phyloP scores from a whole-genome alignment of 2,329 filamentous ascomycete genomes.

The Aspergillus pseudoglaucus region DNA sequence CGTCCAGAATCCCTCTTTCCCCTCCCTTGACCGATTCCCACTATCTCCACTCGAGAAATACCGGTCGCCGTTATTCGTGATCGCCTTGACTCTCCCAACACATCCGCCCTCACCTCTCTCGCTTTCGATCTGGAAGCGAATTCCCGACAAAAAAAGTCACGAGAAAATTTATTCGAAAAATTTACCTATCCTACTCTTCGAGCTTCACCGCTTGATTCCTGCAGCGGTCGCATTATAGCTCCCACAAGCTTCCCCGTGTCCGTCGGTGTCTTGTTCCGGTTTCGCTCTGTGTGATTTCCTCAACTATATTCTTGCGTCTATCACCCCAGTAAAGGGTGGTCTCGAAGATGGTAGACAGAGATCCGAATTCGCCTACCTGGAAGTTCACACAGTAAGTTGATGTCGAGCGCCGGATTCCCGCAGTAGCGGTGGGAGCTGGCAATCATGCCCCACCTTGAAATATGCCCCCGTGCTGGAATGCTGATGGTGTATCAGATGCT shows the following conservation, averaged over 20 bases:
- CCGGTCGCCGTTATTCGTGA: constrained; percentile 3
- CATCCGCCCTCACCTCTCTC: constrained; percentile 6
- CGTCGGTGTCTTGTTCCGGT: constrained; percentile 7
- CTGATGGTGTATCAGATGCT: constrained; percentile 61
- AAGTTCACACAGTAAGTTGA: constrained; percentile 95
- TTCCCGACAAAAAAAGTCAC: constrained; percentile 5
- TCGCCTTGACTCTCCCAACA: constrained; percentile 4
- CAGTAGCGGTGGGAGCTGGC: background rate
- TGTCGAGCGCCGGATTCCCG: background rate
- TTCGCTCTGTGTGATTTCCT: constrained; percentile 3
- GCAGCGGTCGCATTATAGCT: constrained; percentile 6
- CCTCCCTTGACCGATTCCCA: constrained; percentile 5
- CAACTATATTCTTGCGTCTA: background rate
- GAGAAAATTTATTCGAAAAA: constrained; percentile 6
- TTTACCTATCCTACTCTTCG: background rate
- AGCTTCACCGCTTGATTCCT: constrained; percentile 1
- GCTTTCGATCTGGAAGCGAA: background rate
- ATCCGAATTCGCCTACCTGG: constrained; percentile 92
- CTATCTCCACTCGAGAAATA: constrained; percentile 7
- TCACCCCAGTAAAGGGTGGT: constrained; percentile 26
- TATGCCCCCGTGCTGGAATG: background rate
- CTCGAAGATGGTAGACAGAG: constrained; percentile 84
- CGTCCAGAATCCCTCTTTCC: constrained; percentile 3
- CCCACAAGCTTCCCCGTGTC: background rate
- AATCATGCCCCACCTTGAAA: background rate